Evolutionary conservation across 208 protist genomes (phyloP), one percentile per base, ranked within the genome.

Genomic region (Trypanosomatidae sp.): DNA sequence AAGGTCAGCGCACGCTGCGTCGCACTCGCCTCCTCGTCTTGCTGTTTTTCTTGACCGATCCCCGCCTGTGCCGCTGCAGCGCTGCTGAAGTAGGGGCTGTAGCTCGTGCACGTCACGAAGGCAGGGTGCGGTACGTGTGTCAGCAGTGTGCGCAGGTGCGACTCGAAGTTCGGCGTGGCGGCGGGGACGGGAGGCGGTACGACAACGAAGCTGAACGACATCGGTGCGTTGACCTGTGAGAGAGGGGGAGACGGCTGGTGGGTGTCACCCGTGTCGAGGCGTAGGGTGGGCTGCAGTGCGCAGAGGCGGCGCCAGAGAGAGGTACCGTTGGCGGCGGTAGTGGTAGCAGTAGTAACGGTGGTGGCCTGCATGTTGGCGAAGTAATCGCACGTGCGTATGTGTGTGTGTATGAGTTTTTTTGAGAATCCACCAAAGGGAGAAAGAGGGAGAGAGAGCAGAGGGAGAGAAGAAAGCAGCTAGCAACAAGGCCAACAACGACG

Each of bases 181-280:
- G 81, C 72, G 28, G 81, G 81, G 9, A 77, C 81, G 2, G 81
- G 81, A 15, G 81, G 81, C 9, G 81, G 81, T 22, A 86, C 81
- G n/a, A 86, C 81, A 0, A 73, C 76, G 30, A 80, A 82, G 71
- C 81, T 82, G 71, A 75, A 86, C 17, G 74, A 68, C 60, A 79
- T 79, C n/a, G n/a, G n/a, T n/a, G n/a, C n/a, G n/a, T n/a, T n/a
- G n/a, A n/a, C n/a, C n/a, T n/a, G n/a, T n/a, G n/a, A n/a, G n/a
- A n/a, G n/a, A n/a, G n/a, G n/a, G n/a, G n/a, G n/a, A n/a, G n/a
- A n/a, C n/a, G n/a, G n/a, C n/a, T n/a, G n/a, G n/a, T n/a, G n/a
- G n/a, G n/a, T n/a, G n/a, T n/a, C n/a, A n/a, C n/a, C n/a, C n/a
- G n/a, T n/a, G n/a, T n/a, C n/a, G n/a, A n/a, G n/a, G n/a, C n/a